Base-by-base conservation (phyloP, 2,329 filamentous ascomycete genomes). In the Alternaria alternata region DNA sequence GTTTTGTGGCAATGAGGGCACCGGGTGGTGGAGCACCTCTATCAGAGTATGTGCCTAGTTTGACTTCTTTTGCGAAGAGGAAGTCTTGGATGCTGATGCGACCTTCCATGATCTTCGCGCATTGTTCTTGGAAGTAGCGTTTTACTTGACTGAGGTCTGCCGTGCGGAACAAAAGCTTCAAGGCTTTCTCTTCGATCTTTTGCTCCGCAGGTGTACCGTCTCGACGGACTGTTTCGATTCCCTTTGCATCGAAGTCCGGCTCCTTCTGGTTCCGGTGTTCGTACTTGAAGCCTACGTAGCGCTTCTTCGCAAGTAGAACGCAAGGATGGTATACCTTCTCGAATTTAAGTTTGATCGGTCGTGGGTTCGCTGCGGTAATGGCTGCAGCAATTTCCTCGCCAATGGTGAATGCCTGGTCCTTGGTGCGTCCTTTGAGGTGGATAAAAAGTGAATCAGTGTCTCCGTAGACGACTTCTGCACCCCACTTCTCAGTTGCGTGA, bases 271-370 rank as follows among this genome's bases (percentile, higher is more conserved):
- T 83, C 38, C 86, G 87, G 66, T 84, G 87, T 75, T 99, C 95
- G 80, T 96, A 99, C 76, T 97, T 97, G 84, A 97, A 97, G 6
- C 96, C 96, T 4, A 98, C 96, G 70, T 99, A 99, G 56, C 95
- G 91, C 76, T 99, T 99, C 82, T 99, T 99, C 18, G 96, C 93
- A 0, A 99, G 85, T 5, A 99, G 85, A 0, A 98, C 89, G 75
- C 94, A 98, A 0, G 96, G 95, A 65, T 96, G 91, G 78, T 99
- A 99, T 1, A 99, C 94, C 71, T 99, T 99, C 76, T 99, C 95
- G 69, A 99, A 97, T 76, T 98, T 98, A 64, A 99, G 89, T 79
- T 97, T 98, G 67, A 99, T 84, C 0, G 95, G 95, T 1, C 90
- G 87, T 2, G 95, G 96, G 72, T 97, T 99, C 82, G 91, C 90